Evolutionary conservation across 441 rosid genomes (phyloP).

Genomic region (Pelargonium citronellum): DNA sequence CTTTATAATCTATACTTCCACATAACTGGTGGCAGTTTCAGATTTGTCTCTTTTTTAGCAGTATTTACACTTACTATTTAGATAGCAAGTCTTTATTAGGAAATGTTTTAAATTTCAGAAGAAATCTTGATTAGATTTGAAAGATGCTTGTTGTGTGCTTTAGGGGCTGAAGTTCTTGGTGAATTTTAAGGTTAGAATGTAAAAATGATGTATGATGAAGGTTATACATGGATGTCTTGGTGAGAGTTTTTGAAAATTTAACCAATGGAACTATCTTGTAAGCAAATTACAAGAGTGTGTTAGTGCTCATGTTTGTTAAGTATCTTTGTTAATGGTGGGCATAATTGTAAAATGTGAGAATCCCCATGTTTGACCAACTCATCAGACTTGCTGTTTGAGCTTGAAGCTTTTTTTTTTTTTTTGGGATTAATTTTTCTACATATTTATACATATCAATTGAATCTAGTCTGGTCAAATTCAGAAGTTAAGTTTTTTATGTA

Average conservation of each 20-base stretch:
- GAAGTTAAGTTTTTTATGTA: too few relatives aligned
- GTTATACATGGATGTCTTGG: not conserved
- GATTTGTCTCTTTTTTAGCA: too few relatives aligned
- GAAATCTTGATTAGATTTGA: not conserved
- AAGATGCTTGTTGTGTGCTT: not conserved
- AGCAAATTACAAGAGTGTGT: constrained; percentile 2
- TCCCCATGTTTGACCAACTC: not conserved
- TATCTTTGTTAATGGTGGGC: not conserved
- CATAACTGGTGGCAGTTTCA: too few relatives aligned
- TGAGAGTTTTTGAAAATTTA: not conserved
- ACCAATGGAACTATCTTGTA: not conserved
- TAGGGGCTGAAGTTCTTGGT: constrained; percentile 1
- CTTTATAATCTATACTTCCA: too few relatives aligned
- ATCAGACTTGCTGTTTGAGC: not conserved
- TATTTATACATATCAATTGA: not conserved
- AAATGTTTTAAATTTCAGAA: not conserved
- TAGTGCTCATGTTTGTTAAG: not conserved
- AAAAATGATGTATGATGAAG: not conserved
- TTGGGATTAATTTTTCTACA: too few relatives aligned
- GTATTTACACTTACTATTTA: too few relatives aligned
- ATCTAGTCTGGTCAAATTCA: not conserved
- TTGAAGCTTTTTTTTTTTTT: not conserved
- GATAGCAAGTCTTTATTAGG: too few relatives aligned
- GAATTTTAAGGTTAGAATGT: not conserved
- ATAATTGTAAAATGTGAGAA: not conserved